Conservation (phyloP, 208 protist genomes). For the Acanthamoeba castellanii region DNA sequence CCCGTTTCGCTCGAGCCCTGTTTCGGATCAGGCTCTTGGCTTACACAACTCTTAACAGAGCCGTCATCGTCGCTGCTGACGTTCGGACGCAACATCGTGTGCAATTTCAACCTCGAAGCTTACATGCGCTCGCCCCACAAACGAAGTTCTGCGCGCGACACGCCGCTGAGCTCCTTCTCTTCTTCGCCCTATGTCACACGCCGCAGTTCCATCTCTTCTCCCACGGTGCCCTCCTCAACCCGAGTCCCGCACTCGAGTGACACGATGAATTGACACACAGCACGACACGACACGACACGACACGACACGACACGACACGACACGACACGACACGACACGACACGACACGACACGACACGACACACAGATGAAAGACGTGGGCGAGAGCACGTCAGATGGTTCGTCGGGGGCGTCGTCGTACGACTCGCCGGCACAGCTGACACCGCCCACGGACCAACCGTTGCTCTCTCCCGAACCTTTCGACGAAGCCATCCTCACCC, state of each 20-base stretch:
- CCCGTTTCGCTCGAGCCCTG: background rate
- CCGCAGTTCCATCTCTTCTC: background rate
- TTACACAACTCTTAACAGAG: background rate
- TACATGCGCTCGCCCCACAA: conserved; percentile 47
- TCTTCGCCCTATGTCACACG: conserved; percentile 19
- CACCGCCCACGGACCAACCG: conserved; percentile 49
- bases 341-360: no score
- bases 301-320: no score
- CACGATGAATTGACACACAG: no score
- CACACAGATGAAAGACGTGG: conserved; percentile 15
- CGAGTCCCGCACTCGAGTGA: no score
- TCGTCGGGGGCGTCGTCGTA: conserved; percentile 31
- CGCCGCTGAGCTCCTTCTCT: conserved; percentile 31
- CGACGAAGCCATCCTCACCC: conserved; percentile 38
- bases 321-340: no score
- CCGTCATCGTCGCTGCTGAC: conserved; percentile 46
- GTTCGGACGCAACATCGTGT: conserved; percentile 63
- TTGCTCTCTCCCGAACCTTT: conserved; percentile 46
- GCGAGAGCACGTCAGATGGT: conserved; percentile 33
- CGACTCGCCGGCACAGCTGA: conserved; percentile 42
- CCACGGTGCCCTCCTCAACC: background rate
- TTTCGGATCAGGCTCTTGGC: background rate
- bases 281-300: no score
- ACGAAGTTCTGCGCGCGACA: conserved; percentile 13
- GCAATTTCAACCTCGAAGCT: conserved; percentile 60